Evolutionary conservation across 2,329 filamentous ascomycete genomes (phyloP), one percentile per base, ranked within the genome.

Genomic region (Blastomyces emzantsi): DNA sequence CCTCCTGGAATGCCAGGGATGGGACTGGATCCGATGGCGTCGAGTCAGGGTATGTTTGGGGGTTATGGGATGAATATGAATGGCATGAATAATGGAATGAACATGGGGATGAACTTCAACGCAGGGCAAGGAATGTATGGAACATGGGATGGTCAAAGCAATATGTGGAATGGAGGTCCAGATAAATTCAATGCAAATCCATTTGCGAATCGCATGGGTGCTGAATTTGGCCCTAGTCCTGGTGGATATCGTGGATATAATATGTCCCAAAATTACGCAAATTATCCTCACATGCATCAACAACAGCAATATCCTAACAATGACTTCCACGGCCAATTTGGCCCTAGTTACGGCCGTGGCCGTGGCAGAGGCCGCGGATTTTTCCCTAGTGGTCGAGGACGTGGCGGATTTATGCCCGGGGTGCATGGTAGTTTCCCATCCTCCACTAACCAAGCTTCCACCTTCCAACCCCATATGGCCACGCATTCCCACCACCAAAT

Each of bases 121-220:
- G 76, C 76, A 71, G 77, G 78, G 68, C 75, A 80, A 73, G 84
- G 85, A 76, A 84, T 86, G 83, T 87, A 88, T 84, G 85, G 87
- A 85, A 87, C 87, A 82, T 90, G 88, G 87, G 89, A 88, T 82
- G 83, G 82, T 87, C 88, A 80, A 87, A 66, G 60, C 64, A 67
- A 65, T 66, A 65, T 67, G 67, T 67, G 66, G 66, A 68, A 68
- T 66, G 67, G 67, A 66, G 66, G 66, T 43, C 87, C 89, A 88
- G 88, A 90, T 90, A 91, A 90, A 88, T 90, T 86, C 87, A 92
- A 88, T 84, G 84, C 86, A 89, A 90, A 86, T 89, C 86, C 86
- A 85, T 84, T 79, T 73, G 74, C 85, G 79, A 77, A 83, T 83
- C 86, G 86, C 83, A 90, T 90, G 85, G 87, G 86, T 82, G 86